Evolutionary conservation across 495 filamentous ascomycete genomes (phyloP), one percentile per base, ranked within the genome.

Genomic region (Staphylotrichum longicolle): DNA sequence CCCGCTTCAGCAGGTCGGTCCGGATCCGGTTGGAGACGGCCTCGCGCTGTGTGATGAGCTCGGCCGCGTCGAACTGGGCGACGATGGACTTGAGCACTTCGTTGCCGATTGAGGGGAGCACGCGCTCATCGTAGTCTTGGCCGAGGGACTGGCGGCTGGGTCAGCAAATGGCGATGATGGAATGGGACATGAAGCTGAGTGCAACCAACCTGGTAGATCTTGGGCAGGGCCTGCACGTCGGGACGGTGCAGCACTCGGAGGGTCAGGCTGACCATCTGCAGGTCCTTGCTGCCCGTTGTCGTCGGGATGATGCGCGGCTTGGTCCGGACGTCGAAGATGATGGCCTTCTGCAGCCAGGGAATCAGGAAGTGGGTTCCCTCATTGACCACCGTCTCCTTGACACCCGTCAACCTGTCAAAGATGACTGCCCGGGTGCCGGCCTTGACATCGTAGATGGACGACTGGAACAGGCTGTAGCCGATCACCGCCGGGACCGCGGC

Each of bases 251-350:
- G 77, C 57, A 99, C 94, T 69, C 94, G 86, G 67, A 99, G 81
- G 40, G 94, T 99, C 83, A 99, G 83, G 83, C 90, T 96, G 72
- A 99, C 94, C 94, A 99, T 99, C 84, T 99, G 94, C 77, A 99
- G 74, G 78, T 99, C 94, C 85, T 99, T 99, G 82, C 88, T 92
- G 58, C 94, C 94, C 10, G 94, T 99, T 12, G 93, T 98, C n/a
- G 94, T 99, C 14, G 87, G 88, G 77, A 99, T 97, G 71, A 93
- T 96, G 68, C 94, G 83, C 52, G 94, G 94, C 83, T 95, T 95
- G 47, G 94, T 98, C 62, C 94, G 90, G 62, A 99, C 95, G 80
- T 99, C 94, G 79, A 94, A 99, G 74, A 96, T 81, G 75, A 99
- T 95, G 65, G 87, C 88, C 79, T 86, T 87, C 72, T 99, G 94